These are phyloP conservation scores for Brettanomyces bruxellensis DNA, from an alignment of 805 yeast genomes.

Conservation along the genomic window DNA sequence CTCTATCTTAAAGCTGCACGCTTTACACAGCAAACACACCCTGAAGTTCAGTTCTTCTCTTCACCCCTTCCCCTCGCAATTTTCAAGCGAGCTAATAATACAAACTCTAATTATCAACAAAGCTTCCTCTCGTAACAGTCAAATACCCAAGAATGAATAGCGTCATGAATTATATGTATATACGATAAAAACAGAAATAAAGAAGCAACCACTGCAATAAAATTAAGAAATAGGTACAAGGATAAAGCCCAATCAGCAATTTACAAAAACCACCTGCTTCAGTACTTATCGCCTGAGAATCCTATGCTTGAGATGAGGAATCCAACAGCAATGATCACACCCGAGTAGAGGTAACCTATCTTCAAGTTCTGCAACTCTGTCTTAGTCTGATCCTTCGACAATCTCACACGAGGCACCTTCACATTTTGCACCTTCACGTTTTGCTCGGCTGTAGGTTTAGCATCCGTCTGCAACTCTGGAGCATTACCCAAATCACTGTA, in stretches of 20 bases:
- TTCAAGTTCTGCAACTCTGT: slow-evolving; percentile 26
- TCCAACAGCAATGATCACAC: slow-evolving; percentile 34
- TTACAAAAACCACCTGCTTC: too few relatives aligned
- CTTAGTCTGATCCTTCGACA: slow-evolving; percentile 29
- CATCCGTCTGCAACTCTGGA: slow-evolving; percentile 1
- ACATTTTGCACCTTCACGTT: slow-evolving; percentile 27
- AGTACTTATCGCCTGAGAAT: slow-evolving; percentile 40
- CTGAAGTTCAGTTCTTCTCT: too few relatives aligned
- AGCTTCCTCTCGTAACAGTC: too few relatives aligned
- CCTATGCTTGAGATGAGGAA: slow-evolving; percentile 46
- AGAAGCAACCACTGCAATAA: too few relatives aligned
- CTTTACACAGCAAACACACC: too few relatives aligned
- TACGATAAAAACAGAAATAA: too few relatives aligned
- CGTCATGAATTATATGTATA: too few relatives aligned
- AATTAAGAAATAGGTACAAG: too few relatives aligned
- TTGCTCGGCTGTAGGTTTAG: slow-evolving; percentile 7
- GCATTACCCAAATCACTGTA: slow-evolving; percentile 32
- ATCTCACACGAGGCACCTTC: slow-evolving; percentile 21
- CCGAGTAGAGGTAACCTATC: slow-evolving; percentile 31
- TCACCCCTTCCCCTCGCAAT: too few relatives aligned
- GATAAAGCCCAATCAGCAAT: too few relatives aligned
- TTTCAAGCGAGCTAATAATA: background rate
- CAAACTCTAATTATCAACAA: background rate
- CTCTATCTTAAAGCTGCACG: too few relatives aligned
- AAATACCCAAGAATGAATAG: too few relatives aligned